A percentile compares a stretch with the other conserved stretches of the same genome.
These are phyloP conservation scores for Suhomyces sp. DNA, from an alignment of 805 yeast genomes.

Conservation along the genomic window DNA sequence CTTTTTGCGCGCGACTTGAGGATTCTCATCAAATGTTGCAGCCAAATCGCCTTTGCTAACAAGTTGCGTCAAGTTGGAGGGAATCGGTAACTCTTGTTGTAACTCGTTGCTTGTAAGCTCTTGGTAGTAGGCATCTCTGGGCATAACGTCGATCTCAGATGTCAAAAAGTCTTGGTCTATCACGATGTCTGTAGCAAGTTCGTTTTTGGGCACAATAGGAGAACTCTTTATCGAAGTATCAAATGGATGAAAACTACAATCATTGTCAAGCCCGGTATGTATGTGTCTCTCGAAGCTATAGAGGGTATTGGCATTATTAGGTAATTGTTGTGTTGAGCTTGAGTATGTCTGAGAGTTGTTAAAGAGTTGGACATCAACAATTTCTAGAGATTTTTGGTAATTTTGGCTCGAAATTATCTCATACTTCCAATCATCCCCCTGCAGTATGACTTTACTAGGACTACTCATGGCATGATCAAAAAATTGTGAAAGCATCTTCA, in stretches of 20 bases:
- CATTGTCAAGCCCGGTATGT: background rate
- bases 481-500: background rate
- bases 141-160: conserved; percentile 12
- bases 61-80: background rate
- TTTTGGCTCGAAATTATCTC: background rate
- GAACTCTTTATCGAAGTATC: conserved; percentile 9
- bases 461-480: background rate
- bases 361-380: background rate
- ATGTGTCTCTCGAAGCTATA: background rate
- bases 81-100: background rate
- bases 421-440: background rate
- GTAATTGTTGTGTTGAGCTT: background rate
- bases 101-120: background rate
- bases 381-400: background rate
- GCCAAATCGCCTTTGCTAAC: background rate
- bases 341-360: background rate
- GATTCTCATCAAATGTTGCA: background rate
- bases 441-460: background rate
- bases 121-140: background rate
- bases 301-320: background rate
- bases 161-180: conserved; percentile 21
- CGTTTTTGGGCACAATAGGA: conserved; percentile 10
- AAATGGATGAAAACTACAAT: background rate
- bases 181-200: conserved; percentile 13
- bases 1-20: background rate